A percentile compares a stretch with the other conserved stretches of the same genome.
These are phyloP conservation scores for Basidiobolus meristosporus DNA, from an alignment of 371 early-diverging fungal species.

Conservation along the genomic window DNA sequence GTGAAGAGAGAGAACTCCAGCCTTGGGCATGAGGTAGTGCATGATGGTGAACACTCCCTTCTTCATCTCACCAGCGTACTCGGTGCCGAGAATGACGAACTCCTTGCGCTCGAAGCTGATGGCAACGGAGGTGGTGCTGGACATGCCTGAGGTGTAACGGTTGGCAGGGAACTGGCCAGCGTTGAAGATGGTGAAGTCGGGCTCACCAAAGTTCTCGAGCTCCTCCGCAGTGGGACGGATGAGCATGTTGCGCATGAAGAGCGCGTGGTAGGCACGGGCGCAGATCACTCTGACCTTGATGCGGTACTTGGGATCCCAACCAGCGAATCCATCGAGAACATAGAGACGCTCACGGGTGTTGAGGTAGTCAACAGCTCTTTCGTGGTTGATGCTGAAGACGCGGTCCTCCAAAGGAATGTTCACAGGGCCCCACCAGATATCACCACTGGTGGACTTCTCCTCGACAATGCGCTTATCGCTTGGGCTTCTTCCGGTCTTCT, in stretches of 20 bases:
- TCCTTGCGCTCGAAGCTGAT: constrained; percentile 67
- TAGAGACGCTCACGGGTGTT: constrained; percentile 85
- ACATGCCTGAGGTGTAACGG: constrained; percentile 91
- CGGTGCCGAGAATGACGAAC: constrained; percentile 88
- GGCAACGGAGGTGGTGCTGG: constrained; percentile 78
- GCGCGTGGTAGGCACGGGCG: constrained; percentile 86
- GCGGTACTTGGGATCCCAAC: constrained; percentile 92
- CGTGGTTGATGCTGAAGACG: constrained; percentile 85
- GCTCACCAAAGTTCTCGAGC: constrained; percentile 72
- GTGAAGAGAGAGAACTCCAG: constrained; percentile 89
- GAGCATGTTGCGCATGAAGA: constrained; percentile 96
- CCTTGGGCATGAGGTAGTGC: constrained; percentile 96
- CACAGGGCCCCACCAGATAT: constrained; percentile 98
- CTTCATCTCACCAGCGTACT: constrained; percentile 98
- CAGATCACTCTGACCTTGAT: constrained; percentile 90
- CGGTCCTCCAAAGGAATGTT: constrained; percentile 77
- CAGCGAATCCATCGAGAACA: constrained; percentile 87
- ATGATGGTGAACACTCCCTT: constrained; percentile 95
- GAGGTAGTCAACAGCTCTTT: constrained; percentile 88
- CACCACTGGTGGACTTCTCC: constrained; percentile 50
- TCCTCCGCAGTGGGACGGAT: constrained; percentile 87
- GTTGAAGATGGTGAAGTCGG: constrained; percentile 93
- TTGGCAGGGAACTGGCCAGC: constrained; percentile 94
- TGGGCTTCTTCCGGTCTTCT: constrained; percentile 77
- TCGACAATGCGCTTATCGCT: constrained; percentile 94